phyloP scores from a whole-genome alignment of 2,329 filamentous ascomycete species.

The Stylonectria norvegica region DNA sequence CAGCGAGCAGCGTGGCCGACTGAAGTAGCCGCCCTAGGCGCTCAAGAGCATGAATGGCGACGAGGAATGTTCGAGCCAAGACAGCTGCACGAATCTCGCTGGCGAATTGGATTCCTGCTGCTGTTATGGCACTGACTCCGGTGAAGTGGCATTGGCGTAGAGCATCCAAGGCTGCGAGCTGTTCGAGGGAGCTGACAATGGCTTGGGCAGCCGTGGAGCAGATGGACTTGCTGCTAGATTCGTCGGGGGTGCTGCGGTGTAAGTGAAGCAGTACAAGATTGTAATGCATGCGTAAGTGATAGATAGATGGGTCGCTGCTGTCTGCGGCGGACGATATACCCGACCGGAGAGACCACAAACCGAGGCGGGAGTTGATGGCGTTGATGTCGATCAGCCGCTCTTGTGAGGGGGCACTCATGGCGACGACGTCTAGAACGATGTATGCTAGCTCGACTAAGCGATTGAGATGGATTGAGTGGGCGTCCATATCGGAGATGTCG shows the following conservation, averaged over 20 bases:
- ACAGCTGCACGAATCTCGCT: slow-evolving; percentile 23
- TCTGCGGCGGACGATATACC: slow-evolving; percentile 24
- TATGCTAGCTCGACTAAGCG: slow-evolving; percentile 22
- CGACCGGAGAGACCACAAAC: slow-evolving; percentile 22
- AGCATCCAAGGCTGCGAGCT: slow-evolving; percentile 17
- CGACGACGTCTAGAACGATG: slow-evolving; percentile 21
- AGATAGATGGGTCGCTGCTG: slow-evolving; percentile 18
- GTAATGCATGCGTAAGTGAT: slow-evolving; percentile 25
- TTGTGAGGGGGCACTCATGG: slow-evolving; percentile 17
- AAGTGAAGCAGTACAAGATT: slow-evolving; percentile 22
- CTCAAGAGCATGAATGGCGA: slow-evolving; percentile 22
- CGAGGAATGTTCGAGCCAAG: slow-evolving; percentile 13
- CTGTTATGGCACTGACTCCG: slow-evolving; percentile 22
- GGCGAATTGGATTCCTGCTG: slow-evolving; percentile 22
- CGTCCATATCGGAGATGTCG: not conserved
- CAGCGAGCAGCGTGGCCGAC: slow-evolving; percentile 14
- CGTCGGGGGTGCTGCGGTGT: slow-evolving; percentile 16
- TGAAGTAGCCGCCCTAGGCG: slow-evolving; percentile 15
- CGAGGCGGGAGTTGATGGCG: slow-evolving; percentile 21
- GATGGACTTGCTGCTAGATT: slow-evolving; percentile 19
- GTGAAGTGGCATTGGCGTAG: slow-evolving; percentile 24
- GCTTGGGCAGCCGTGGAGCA: slow-evolving; percentile 24
- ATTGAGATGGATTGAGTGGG: slow-evolving; percentile 19
- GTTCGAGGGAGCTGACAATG: slow-evolving; percentile 21
- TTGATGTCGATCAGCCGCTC: slow-evolving; percentile 17